phyloP scores from a whole-genome alignment of 1,284 basidiomycete species.

The Melampsora americana region DNA sequence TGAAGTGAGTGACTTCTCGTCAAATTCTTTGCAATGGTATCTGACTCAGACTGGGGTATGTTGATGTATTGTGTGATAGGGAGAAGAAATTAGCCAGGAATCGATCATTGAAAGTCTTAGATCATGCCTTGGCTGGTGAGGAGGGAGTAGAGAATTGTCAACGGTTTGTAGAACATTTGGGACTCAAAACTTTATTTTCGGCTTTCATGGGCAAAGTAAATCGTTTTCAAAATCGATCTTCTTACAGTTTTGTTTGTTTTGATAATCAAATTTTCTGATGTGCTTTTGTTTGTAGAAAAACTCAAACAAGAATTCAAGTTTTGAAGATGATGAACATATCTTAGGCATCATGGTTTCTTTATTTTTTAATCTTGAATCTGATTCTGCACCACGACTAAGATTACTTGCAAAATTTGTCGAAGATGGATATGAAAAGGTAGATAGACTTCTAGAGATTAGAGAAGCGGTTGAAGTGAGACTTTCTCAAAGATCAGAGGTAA shows the following conservation, averaged over 20 bases:
- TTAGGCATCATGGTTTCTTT: conserved; percentile 83
- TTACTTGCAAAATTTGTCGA: conserved; percentile 91
- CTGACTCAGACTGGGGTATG: too few species aligned
- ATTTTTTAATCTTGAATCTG: conserved; percentile 81
- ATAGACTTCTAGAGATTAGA: conserved; percentile 82
- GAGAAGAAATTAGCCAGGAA: conserved; percentile 76
- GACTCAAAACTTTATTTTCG: conserved; percentile 82
- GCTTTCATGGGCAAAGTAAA: conserved; percentile 87
- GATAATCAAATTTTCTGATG: too few species aligned
- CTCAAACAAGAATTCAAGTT: conserved; percentile 52
- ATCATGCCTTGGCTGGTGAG: conserved; percentile 80
- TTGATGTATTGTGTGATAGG: too few species aligned
- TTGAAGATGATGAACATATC: conserved; percentile 80
- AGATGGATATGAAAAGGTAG: conserved; percentile 82
- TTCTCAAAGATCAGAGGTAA: conserved; percentile 67
- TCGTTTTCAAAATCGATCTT: not conserved
- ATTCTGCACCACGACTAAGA: conserved; percentile 74
- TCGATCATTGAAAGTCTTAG: conserved; percentile 80
- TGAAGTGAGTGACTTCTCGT: conserved; percentile 65
- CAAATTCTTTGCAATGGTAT: too few species aligned
- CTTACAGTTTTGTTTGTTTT: not conserved
- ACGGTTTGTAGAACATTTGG: conserved; percentile 79
- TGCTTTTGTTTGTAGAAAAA: conserved; percentile 24
- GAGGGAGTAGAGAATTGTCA: conserved; percentile 73
- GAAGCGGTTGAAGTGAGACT: conserved; percentile 67